phyloP scores from a whole-genome alignment of 306 rosid species.

The Psophocarpus tetragonolobus region DNA sequence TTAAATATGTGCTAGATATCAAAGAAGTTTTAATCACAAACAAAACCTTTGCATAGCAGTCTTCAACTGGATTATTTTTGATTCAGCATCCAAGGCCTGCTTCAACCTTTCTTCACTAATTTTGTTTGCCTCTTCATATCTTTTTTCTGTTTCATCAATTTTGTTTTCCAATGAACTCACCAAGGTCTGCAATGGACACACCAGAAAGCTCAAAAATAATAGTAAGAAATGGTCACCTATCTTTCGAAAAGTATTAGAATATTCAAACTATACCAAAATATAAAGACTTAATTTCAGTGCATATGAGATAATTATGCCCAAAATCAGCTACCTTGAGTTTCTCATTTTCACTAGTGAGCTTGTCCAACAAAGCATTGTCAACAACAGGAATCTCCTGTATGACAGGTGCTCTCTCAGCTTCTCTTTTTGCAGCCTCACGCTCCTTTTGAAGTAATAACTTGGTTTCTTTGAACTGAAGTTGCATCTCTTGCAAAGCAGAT shows the following conservation, averaged over 20 bases:
- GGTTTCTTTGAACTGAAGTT: conserved; percentile 81
- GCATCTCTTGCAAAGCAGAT: conserved; percentile 84
- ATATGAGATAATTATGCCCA: conserved; percentile 24
- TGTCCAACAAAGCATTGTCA: conserved; percentile 75
- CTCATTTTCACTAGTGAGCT: conserved; percentile 85
- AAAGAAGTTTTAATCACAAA: conserved; percentile 32
- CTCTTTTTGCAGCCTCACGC: conserved; percentile 68
- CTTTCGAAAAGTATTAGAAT: conserved; percentile 11
- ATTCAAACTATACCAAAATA: background rate
- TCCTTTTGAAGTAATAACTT: conserved; percentile 74
- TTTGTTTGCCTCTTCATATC: conserved; percentile 82
- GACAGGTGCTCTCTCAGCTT: conserved; percentile 64
- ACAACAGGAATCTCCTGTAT: conserved; percentile 95
- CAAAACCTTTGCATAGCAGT: conserved; percentile 91
- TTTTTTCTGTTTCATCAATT: conserved; percentile 91
- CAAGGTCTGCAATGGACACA: conserved; percentile 61
- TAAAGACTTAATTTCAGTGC: background rate
- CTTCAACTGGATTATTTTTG: conserved; percentile 88
- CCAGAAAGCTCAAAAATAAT: conserved; percentile 44
- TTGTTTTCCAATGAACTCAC: conserved; percentile 87
- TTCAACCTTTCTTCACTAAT: conserved; percentile 92
- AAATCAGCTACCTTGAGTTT: conserved; percentile 80
- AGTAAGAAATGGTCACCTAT: conserved; percentile 11
- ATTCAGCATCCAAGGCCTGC: conserved; percentile 94
- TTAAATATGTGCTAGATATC: conserved; percentile 18